These are phyloP conservation scores for Fusarium sublunatum DNA, from an alignment of 2,329 filamentous ascomycete species.

Conservation along the genomic window DNA sequence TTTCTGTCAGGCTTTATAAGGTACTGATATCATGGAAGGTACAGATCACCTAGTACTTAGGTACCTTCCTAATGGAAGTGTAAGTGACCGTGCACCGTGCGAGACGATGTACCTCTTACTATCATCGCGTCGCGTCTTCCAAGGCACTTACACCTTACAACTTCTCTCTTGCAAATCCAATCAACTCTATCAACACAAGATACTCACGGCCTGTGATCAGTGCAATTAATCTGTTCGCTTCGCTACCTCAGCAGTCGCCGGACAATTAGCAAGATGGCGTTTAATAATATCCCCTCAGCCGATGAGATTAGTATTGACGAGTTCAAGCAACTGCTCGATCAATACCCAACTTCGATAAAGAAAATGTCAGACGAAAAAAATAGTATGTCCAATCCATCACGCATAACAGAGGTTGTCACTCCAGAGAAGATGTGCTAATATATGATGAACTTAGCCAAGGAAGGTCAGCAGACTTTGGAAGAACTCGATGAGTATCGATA, in stretches of 20 bases:
- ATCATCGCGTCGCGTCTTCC: conserved; percentile 26
- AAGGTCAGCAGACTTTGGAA: conserved; percentile 62
- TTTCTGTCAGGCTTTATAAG: background rate
- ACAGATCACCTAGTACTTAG: too few relatives aligned
- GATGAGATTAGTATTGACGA: conserved; percentile 46
- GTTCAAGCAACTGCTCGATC: conserved; percentile 53
- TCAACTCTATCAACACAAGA: background rate
- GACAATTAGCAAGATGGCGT: conserved; percentile 29
- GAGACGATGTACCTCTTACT: conserved; percentile 1
- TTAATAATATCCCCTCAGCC: conserved; percentile 22
- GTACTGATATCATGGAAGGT: background rate
- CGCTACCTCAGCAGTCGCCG: background rate
- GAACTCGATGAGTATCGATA: conserved; percentile 72
- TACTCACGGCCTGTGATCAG: background rate
- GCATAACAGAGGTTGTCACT: background rate
- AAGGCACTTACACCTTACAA: conserved; percentile 8
- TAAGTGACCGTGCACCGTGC: conserved; percentile 16
- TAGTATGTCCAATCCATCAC: conserved; percentile 49
- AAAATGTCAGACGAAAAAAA: conserved; percentile 59
- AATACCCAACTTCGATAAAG: conserved; percentile 56
- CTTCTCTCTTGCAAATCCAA: conserved; percentile 8
- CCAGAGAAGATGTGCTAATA: conserved; percentile 12
- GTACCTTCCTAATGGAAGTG: background rate
- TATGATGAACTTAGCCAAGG: conserved; percentile 53
- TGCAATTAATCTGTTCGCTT: background rate